Conservation (phyloP, 352 stramenopile genomes). For the Phytophthora rubi region DNA sequence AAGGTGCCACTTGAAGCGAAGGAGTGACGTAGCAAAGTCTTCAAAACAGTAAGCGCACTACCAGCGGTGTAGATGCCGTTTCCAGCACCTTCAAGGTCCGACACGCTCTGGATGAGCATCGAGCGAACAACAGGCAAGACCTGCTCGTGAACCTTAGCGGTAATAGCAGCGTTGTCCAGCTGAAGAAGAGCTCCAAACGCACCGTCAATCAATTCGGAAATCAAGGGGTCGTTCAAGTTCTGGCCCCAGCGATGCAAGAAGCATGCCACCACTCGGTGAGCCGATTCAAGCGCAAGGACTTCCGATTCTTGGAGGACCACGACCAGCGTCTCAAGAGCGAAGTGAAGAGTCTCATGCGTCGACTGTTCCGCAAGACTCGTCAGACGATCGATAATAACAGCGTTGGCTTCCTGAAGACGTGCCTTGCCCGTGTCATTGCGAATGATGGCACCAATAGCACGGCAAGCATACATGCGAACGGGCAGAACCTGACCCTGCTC, state of each 20-base stretch:
- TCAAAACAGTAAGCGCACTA: constrained; percentile 74
- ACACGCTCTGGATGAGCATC: constrained; percentile 63
- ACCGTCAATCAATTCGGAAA: constrained; percentile 74
- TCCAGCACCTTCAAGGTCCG: constrained; percentile 54
- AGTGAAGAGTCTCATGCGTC: constrained; percentile 78
- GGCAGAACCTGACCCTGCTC: constrained; percentile 75
- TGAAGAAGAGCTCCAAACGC: constrained; percentile 73
- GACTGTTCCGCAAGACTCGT: constrained; percentile 63
- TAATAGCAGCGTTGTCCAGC: constrained; percentile 64
- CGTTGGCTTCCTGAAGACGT: constrained; percentile 56
- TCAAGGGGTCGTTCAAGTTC: constrained; percentile 79
- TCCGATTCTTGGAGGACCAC: constrained; percentile 72
- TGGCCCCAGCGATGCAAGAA: constrained; percentile 75
- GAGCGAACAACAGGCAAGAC: constrained; percentile 63
- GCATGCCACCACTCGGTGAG: constrained; percentile 55
- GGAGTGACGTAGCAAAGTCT: constrained; percentile 76
- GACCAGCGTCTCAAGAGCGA: constrained; percentile 78
- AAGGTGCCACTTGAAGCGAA: constrained; percentile 51
- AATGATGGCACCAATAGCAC: constrained; percentile 74
- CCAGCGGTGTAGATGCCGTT: constrained; percentile 67
- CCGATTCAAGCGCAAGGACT: constrained; percentile 41
- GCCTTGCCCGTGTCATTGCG: constrained; percentile 65
- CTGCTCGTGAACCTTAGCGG: constrained; percentile 65
- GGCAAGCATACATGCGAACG: constrained; percentile 81
- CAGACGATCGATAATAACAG: constrained; percentile 63